phyloP scores from a whole-genome alignment of 1,284 basidiomycete species.

The Xerocomus nothofagi region DNA sequence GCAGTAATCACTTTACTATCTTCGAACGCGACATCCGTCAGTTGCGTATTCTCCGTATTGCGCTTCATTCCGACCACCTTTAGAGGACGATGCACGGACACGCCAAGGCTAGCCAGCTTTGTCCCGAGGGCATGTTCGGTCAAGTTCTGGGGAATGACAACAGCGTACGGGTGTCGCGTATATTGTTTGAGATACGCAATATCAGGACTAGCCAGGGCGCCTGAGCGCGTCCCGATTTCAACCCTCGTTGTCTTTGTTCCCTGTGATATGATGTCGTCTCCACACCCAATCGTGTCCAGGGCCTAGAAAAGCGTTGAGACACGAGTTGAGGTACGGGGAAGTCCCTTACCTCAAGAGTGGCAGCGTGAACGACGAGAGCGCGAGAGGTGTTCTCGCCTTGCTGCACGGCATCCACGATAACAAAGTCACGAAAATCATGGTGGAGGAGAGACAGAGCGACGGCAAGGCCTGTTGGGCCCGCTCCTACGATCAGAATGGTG shows the following conservation, averaged over 20 bases:
- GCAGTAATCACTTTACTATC: conserved; percentile 47
- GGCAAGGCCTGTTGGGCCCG: conserved; percentile 29
- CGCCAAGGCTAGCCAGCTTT: conserved; percentile 33
- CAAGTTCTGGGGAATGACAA: conserved; percentile 47
- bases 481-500: conserved; percentile 33
- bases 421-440: conserved; percentile 44
- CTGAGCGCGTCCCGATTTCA: conserved; percentile 35
- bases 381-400: conserved; percentile 40
- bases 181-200: conserved; percentile 37
- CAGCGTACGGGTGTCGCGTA: conserved; percentile 47
- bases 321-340: no score
- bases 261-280: conserved; percentile 39
- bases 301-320: conserved; percentile 18
- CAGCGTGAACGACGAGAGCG: conserved; percentile 44
- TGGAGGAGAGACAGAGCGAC: conserved; percentile 31
- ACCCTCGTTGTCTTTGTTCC: conserved; percentile 38
- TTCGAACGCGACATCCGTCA: conserved; percentile 49
- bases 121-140: conserved; percentile 46
- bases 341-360: conserved; percentile 40
- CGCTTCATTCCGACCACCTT: conserved; percentile 33
- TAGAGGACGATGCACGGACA: conserved; percentile 26
- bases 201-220: conserved; percentile 32
- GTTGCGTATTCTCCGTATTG: conserved; percentile 19
- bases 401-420: conserved; percentile 45
- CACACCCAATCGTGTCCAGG: conserved; percentile 47